A percentile compares a stretch with the other conserved stretches of the same genome.
Evolutionary conservation across 805 yeast genomes (phyloP).

Genomic region (Wickerhamiella azyma): DNA sequence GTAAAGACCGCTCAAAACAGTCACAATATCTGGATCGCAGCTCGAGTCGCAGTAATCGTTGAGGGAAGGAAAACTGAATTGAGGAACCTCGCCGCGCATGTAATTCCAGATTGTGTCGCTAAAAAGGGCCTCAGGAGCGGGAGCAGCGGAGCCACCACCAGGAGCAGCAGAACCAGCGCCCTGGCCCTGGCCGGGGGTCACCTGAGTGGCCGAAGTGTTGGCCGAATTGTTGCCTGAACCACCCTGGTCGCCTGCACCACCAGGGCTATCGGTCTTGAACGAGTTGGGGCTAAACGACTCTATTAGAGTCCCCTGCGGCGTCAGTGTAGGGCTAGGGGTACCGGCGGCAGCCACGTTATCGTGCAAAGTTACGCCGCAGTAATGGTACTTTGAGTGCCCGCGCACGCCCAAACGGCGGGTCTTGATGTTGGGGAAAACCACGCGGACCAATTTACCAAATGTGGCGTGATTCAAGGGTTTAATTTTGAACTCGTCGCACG

Average conservation of each 20-base stretch:
- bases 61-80: conserved; percentile 28
- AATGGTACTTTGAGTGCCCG: conserved; percentile 74
- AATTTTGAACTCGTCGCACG: conserved; percentile 41
- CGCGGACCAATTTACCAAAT: conserved; percentile 59
- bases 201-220: too few relatives aligned
- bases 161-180: too few relatives aligned
- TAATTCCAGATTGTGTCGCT: neutral
- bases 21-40: conserved; percentile 43
- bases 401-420: conserved; percentile 72
- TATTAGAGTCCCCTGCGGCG: conserved; percentile 1
- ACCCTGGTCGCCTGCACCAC: too few relatives aligned
- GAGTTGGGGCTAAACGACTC: conserved; percentile 7
- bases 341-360: conserved; percentile 16
- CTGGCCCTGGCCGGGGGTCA: too few relatives aligned
- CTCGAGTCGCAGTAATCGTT: conserved; percentile 33
- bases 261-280: conserved; percentile 3
- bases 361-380: conserved; percentile 53
- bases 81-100: conserved; percentile 12
- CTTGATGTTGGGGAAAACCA: conserved; percentile 49
- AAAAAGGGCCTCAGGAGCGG: neutral
- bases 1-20: conserved; percentile 49
- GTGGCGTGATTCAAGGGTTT: conserved; percentile 62
- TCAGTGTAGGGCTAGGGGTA: conserved; percentile 5
- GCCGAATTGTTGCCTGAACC: neutral
- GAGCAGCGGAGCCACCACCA: too few relatives aligned